Conservation (phyloP, 2,329 filamentous ascomycete genomes). For the Aspergillus sp. region DNA sequence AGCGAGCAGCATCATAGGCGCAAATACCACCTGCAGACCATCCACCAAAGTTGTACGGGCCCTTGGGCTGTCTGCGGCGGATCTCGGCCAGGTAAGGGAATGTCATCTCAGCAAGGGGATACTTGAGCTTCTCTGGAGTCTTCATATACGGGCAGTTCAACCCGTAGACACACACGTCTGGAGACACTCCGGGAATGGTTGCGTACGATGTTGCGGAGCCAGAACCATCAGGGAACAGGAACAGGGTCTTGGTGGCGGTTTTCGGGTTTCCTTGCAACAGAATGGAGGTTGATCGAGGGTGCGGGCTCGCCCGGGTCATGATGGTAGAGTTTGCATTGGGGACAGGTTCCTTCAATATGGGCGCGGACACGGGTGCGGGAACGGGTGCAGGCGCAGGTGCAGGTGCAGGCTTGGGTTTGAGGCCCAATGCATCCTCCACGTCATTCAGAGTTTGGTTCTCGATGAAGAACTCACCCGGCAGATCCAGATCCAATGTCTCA, state of each 20-base stretch:
- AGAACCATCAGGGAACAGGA: constrained; percentile 50
- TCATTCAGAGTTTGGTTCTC: constrained; percentile 46
- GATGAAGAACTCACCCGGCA: constrained; percentile 47
- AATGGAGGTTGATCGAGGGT: constrained; percentile 46
- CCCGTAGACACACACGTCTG: constrained; percentile 47
- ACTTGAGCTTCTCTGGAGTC: constrained; percentile 39
- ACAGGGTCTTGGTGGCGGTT: constrained; percentile 44
- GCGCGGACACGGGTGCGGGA: constrained; percentile 13
- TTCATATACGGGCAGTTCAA: constrained; percentile 50
- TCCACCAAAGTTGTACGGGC: constrained; percentile 67
- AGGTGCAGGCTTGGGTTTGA: constrained; percentile 38
- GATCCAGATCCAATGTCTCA: constrained; percentile 44
- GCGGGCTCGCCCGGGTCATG: constrained; percentile 19
- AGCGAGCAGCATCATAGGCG: constrained; percentile 66
- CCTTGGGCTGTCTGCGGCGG: constrained; percentile 49
- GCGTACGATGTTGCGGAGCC: constrained; percentile 51
- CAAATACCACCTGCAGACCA: constrained; percentile 79
- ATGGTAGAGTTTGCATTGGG: constrained; percentile 21
- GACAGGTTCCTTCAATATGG: constrained; percentile 27
- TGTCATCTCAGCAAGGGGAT: constrained; percentile 39
- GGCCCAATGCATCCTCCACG: constrained; percentile 40
- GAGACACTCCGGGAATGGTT: constrained; percentile 43
- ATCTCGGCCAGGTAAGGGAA: constrained; percentile 47
- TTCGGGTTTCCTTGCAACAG: constrained; percentile 47
- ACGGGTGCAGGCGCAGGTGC: constrained; percentile 14